Evolutionary conservation across 345 rosid species (phyloP), one percentile per base, ranked within the genome.

Genomic region (Eucalyptus shirleyi): DNA sequence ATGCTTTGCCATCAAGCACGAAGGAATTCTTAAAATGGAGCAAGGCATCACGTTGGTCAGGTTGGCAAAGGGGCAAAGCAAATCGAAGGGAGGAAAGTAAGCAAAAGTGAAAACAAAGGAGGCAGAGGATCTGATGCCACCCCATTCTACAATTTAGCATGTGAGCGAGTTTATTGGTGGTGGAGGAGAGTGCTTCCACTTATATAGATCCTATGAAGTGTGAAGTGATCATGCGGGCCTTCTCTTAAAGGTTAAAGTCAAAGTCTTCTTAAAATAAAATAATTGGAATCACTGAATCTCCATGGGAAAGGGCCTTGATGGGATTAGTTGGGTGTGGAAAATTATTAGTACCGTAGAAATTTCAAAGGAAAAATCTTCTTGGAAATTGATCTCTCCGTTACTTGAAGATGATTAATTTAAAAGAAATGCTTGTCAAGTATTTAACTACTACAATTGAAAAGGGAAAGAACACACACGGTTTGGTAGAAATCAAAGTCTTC

Each of bases 381-480:
- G n/a, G 24, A 21, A 53, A 53, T 21, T 1, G 2, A 53, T 53
- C 59, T 53, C 59, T 53, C 5, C 10, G 0, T 21, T 53, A 19
- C 59, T 53, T 18, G 10, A 1, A 0, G 26, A 53, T 2, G 0
- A 53, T 19, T 21, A 53, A 19, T 19, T 53, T 21, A 21, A 53
- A 53, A 53, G 5, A 53, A 53, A 53, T 53, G 59, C 11, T 53
- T 0, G 26, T 53, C 0, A 53, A 18, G 26, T 53, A 53, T 53
- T 53, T 53, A 21, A 18, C 0, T 53, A 2, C 59, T 21, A 8
- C 26, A 53, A 18, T 53, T 3, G 23, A 53, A 53, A 19, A 14
- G 59, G 5, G 3, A 53, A 53, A 18, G 19, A 53, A 53, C 26
- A 19, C 0, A 2, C 0, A 1, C n/a, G n/a, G 59, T 3, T 0